These are phyloP conservation scores for Aspergillus biplanus DNA, from an alignment of 495 filamentous ascomycete species.

Conservation along the genomic window DNA sequence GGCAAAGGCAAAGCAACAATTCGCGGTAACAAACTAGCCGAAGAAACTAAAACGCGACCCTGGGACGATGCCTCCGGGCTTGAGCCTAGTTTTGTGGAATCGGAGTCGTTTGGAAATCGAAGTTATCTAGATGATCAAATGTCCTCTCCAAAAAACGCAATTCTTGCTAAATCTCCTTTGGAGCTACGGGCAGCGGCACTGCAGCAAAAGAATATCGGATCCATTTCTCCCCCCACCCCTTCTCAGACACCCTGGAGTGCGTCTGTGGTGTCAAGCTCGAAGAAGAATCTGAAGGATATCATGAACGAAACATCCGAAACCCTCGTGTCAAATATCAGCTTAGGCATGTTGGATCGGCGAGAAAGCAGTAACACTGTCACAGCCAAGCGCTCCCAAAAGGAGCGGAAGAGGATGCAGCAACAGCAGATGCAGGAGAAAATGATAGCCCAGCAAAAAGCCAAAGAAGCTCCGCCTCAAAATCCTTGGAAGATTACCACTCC, in stretches of 20 bases:
- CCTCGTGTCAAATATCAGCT: conserved; percentile 69
- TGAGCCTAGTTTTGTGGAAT: conserved; percentile 35
- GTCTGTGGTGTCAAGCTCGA: conserved; percentile 57
- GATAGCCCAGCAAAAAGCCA: conserved; percentile 49
- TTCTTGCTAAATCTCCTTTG: conserved; percentile 36
- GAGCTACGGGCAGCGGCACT: conserved; percentile 30
- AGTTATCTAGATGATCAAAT: conserved; percentile 41
- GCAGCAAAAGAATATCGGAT: conserved; percentile 27
- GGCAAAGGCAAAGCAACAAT: conserved; percentile 38
- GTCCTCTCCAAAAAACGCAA: conserved; percentile 31
- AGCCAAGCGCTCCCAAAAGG: conserved; percentile 81
- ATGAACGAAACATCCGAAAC: conserved; percentile 73
- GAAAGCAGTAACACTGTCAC: conserved; percentile 38
- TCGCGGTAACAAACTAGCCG: conserved; percentile 24
- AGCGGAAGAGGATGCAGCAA: conserved; percentile 81
- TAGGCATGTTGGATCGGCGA: conserved; percentile 61
- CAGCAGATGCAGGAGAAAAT: conserved; percentile 62
- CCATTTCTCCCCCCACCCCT: conserved; percentile 19
- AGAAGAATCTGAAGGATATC: conserved; percentile 81
- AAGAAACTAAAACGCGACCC: conserved; percentile 26
- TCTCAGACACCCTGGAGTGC: conserved; percentile 62
- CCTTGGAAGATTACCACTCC: conserved; percentile 71
- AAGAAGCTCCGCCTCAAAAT: conserved; percentile 54
- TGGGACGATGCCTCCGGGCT: conserved; percentile 35
- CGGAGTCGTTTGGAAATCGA: conserved; percentile 33